Percentiles rank a stretch among this genome's conserved stretches.
Conservation (phyloP, 805 yeast species). For the Lipomyces kockii region DNA sequence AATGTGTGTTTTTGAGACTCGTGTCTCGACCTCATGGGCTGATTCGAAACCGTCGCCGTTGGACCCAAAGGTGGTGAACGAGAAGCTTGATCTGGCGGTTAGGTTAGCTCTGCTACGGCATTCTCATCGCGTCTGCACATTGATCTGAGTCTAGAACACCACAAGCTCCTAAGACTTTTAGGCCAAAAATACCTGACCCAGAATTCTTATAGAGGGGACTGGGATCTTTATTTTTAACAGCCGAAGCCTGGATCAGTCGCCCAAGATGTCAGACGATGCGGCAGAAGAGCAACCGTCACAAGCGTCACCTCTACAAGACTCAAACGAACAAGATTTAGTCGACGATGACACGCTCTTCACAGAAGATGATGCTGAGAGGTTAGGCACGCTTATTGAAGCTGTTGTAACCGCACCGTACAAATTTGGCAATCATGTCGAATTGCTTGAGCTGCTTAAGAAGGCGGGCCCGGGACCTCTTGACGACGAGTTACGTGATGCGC, state of each 20-base stretch:
- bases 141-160: too few species aligned
- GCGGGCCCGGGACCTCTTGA: conserved; percentile 25
- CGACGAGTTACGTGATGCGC: conserved; percentile 28
- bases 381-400: conserved; percentile 27
- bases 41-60: too few species aligned
- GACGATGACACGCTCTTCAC: conserved; percentile 14
- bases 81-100: too few species aligned
- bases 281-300: neutral
- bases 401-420: conserved; percentile 21
- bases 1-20: too few species aligned
- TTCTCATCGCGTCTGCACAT: too few species aligned
- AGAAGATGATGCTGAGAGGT: conserved; percentile 30
- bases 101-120: too few species aligned
- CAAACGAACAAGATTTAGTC: neutral
- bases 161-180: too few species aligned
- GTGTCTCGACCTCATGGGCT: too few species aligned
- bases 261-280: neutral
- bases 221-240: too few species aligned
- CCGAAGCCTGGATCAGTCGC: neutral
- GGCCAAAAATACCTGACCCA: too few species aligned
- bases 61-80: too few species aligned
- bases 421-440: conserved; percentile 20
- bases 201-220: too few species aligned
- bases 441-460: conserved; percentile 18
- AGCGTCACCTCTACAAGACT: neutral